Evolutionary conservation across 371 early-diverging fungal species (phyloP).

Genomic region (Rhizopus stolonifer): DNA sequence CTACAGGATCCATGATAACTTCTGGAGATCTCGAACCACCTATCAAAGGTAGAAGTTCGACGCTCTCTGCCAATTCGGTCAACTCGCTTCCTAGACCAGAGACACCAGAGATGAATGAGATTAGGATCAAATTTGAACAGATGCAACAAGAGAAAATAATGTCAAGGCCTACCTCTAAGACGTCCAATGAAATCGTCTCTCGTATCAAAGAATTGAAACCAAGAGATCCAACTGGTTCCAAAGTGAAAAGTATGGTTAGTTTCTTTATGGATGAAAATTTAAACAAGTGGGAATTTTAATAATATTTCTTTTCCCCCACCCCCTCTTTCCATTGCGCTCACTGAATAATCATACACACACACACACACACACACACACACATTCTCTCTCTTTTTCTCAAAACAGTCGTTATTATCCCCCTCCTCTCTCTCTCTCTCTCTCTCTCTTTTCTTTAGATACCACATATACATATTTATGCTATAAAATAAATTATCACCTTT

Average conservation of each 20-base stretch:
- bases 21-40: background rate
- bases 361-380: background rate
- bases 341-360: background rate
- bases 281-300: conserved; percentile 45
- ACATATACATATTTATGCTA: background rate
- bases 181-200: conserved; percentile 25
- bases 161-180: conserved; percentile 15
- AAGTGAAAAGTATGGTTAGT: conserved; percentile 45
- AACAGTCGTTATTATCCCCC: too few relatives aligned
- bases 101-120: conserved; percentile 41
- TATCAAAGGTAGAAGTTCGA: conserved; percentile 12
- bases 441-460: too few relatives aligned
- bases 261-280: conserved; percentile 49
- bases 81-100: conserved; percentile 35
- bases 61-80: conserved; percentile 32
- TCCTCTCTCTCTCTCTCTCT: too few relatives aligned
- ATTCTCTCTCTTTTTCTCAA: too few relatives aligned
- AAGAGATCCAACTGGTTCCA: conserved; percentile 33
- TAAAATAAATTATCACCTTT: too few relatives aligned
- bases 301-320: background rate
- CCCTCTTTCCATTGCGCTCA: background rate
- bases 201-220: conserved; percentile 42
- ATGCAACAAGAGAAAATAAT: conserved; percentile 7
- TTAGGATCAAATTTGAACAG: conserved; percentile 35
- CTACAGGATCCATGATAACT: conserved; percentile 3